Evolutionary conservation across 768 basidiomycete species (phyloP), one percentile per base, ranked within the genome.

Genomic region (Scleroderma bovista): DNA sequence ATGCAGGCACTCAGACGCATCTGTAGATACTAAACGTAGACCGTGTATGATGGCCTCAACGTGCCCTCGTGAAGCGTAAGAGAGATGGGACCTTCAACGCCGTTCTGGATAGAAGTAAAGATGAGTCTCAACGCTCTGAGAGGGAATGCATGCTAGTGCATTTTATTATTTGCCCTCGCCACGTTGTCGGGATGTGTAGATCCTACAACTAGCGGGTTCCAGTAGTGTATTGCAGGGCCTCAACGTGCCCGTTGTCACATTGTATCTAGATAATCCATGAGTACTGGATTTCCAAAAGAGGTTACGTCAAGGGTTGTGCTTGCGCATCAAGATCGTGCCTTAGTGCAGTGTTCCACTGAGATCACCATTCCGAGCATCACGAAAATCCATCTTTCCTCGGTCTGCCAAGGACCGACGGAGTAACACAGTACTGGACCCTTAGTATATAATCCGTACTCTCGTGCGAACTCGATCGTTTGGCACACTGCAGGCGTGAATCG

Each of bases 1-100:
- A 23, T 11, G 19, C 29, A 10, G 29, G 17, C 20, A 33, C 53
- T 58, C 11, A 61, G 24, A 2, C 15, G 6, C 41, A 26, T 8
- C 51, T 15, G 1, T 37, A 69, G 68, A 60, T 69, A 69, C 55
- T 69, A 57, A 65, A 52, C 39, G 31, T 26, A 29, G 46, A 49
- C 48, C 32, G 38, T 57, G 58, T 54, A 60, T 71, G 75, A 78
- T 70, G 83, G 84, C 84, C 84, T 86, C 84, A 86, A 86, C 84
- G 83, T 73, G 83, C 83, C 81, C 77, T 81, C 75, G 76, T 76
- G 74, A 73, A 67, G 23, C 62, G 64, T 67, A 71, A 74, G 70
- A 71, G 74, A 70, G 74, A 62, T 72, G 70, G 77, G 81, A 80
- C 78, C 77, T 82, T 80, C 77, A 82, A 83, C 78, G 77, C 81